Percentiles rank a stretch among this genome's conserved stretches.
Conservation (phyloP, 2,329 filamentous ascomycete species). For the Aspergillus sp. region DNA sequence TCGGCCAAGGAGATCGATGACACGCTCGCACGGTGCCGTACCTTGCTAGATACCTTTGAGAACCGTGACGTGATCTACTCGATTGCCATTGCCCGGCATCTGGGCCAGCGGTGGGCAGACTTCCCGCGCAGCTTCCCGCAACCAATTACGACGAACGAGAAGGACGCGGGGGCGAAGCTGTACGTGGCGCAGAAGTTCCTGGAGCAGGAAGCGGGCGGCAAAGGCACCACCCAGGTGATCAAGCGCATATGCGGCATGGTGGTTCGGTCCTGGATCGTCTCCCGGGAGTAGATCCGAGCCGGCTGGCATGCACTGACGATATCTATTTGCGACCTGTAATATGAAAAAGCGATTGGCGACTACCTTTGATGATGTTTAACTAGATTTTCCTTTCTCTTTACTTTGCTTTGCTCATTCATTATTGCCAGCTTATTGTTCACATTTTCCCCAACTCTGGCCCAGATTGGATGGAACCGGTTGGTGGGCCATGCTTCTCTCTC, state of each 20-base stretch:
- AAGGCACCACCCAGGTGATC: slow-evolving; percentile 74
- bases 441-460: not conserved
- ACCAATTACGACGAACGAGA: slow-evolving; percentile 65
- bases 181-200: slow-evolving; percentile 71
- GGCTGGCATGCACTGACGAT: slow-evolving; percentile 17
- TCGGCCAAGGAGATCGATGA: slow-evolving; percentile 63
- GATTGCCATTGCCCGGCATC: slow-evolving; percentile 75
- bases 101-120: slow-evolving; percentile 66
- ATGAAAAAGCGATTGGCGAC: slow-evolving; percentile 22
- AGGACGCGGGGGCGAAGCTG: slow-evolving; percentile 66
- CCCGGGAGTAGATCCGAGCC: slow-evolving; percentile 32
- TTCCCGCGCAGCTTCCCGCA: slow-evolving; percentile 58
- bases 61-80: slow-evolving; percentile 91
- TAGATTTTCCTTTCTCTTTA: slow-evolving; percentile 19
- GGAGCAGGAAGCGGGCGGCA: slow-evolving; percentile 63
- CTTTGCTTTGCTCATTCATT: not conserved
- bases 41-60: slow-evolving; percentile 75
- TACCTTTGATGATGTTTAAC: slow-evolving; percentile 21
- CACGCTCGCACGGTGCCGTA: slow-evolving; percentile 65
- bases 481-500: slow-evolving; percentile 4
- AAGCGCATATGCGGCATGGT: slow-evolving; percentile 71
- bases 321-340: slow-evolving; percentile 22
- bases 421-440: too few species aligned
- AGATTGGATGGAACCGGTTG: not conserved
- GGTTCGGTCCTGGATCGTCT: slow-evolving; percentile 57